Evolutionary conservation across 1,139 yeast species (phyloP).

Genomic region (Suhomyces yuchorum): DNA sequence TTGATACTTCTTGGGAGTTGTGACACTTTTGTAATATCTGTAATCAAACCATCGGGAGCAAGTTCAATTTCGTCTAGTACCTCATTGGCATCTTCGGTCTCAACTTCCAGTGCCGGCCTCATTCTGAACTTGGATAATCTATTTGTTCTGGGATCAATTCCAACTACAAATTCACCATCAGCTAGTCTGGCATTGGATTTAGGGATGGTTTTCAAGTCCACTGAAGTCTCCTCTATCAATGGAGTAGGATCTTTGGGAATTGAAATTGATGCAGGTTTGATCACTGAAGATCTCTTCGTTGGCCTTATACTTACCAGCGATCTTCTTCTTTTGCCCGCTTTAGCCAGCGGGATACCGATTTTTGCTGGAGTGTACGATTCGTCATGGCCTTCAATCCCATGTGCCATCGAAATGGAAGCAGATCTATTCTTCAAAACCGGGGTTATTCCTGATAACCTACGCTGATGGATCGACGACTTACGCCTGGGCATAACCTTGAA

Average conservation of each 20-base stretch:
- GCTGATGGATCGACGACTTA: constrained; percentile 35
- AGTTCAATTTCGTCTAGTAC: constrained; percentile 22
- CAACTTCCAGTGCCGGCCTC: constrained; percentile 12
- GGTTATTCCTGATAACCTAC: constrained; percentile 43
- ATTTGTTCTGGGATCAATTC: constrained; percentile 32
- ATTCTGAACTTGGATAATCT: constrained; percentile 23
- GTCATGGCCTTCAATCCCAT: constrained; percentile 1
- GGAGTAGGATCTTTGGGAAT: constrained; percentile 17
- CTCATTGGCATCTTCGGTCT: constrained; percentile 1
- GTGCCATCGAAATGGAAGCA: constrained; percentile 28
- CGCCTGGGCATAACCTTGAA: constrained; percentile 34
- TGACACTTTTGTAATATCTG: constrained; percentile 35
- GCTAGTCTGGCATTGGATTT: constrained; percentile 1
- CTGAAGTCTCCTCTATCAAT: constrained; percentile 13
- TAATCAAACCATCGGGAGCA: constrained; percentile 36
- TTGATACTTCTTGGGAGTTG: constrained; percentile 50
- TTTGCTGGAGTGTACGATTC: constrained; percentile 29
- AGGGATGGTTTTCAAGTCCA: background rate
- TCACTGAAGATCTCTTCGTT: constrained; percentile 9
- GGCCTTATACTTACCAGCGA: constrained; percentile 18
- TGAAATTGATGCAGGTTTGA: constrained; percentile 8
- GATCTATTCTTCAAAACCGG: constrained; percentile 32
- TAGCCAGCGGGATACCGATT: constrained; percentile 41
- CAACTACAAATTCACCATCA: constrained; percentile 28
- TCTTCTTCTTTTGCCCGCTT: constrained; percentile 34